phyloP scores from a whole-genome alignment of 306 rosid species.

The Albizia julibrissin region DNA sequence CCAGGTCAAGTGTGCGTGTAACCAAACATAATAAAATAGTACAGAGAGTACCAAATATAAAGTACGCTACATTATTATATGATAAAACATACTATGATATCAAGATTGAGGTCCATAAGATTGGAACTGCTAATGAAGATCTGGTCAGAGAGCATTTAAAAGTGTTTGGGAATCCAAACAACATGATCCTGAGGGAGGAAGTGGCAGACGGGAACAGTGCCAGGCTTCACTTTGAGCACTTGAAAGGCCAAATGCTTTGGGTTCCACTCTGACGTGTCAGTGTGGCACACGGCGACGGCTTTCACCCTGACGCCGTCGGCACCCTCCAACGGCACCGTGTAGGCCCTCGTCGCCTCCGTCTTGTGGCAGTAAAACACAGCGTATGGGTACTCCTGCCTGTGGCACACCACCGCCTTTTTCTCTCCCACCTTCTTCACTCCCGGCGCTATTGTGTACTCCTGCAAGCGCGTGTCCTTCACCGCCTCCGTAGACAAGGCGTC shows the following conservation, averaged over 20 bases:
- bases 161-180: conserved; percentile 66
- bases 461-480: conserved; percentile 40
- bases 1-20: neutral
- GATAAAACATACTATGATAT: neutral
- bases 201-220: conserved; percentile 76
- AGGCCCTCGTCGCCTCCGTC: conserved; percentile 42
- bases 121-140: neutral
- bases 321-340: conserved; percentile 55
- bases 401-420: conserved; percentile 64
- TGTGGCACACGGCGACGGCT: conserved; percentile 77
- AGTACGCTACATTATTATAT: neutral
- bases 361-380: conserved; percentile 84
- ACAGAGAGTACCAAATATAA: neutral
- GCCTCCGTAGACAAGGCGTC: conserved; percentile 62
- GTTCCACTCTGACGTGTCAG: conserved; percentile 77
- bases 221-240: conserved; percentile 78
- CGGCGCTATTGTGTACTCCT: conserved; percentile 42
- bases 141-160: neutral
- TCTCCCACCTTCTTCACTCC: conserved; percentile 48
- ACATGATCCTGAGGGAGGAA: conserved; percentile 85
- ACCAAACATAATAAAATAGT: neutral
- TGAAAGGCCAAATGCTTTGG: conserved; percentile 83
- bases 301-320: conserved; percentile 56
- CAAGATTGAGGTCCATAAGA: neutral
- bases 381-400: conserved; percentile 66